Percentiles rank a stretch among this genome's conserved stretches.
These are phyloP conservation scores for Backusella liffmaniae DNA, from an alignment of 192 early-diverging fungal genomes.

Conservation along the genomic window DNA sequence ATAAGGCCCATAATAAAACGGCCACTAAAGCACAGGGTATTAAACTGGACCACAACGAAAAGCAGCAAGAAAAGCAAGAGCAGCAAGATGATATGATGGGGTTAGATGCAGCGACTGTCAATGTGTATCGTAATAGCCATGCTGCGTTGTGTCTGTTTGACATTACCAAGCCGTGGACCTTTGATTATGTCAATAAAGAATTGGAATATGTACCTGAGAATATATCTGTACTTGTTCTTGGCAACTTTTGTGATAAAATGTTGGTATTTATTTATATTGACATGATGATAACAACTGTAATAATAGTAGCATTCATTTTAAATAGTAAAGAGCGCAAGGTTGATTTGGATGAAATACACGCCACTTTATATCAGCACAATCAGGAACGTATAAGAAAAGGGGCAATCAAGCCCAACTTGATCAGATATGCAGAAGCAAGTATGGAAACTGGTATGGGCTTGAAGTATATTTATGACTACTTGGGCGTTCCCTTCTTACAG, in stretches of 20 bases:
- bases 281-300: neutral
- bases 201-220: conserved; percentile 42
- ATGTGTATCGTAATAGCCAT: conserved; percentile 61
- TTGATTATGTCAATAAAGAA: conserved; percentile 51
- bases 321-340: conserved; percentile 29
- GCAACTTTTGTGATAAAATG: conserved; percentile 37
- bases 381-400: conserved; percentile 35
- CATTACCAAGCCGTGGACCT: conserved; percentile 60
- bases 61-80: neutral
- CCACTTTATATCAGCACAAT: conserved; percentile 36
- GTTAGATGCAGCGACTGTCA: conserved; percentile 55
- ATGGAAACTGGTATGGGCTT: conserved; percentile 53
- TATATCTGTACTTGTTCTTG: conserved; percentile 48
- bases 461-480: conserved; percentile 52
- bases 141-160: conserved; percentile 58
- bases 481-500: conserved; percentile 57
- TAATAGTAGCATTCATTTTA: neutral
- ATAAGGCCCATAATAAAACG: conserved; percentile 42
- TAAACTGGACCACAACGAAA: conserved; percentile 32
- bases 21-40: conserved; percentile 19
- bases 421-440: conserved; percentile 53
- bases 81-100: conserved; percentile 18
- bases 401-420: conserved; percentile 44
- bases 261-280: conserved; percentile 11
- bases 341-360: conserved; percentile 26